Conservation (phyloP, 805 yeast species). For the Candida tammaniensis region DNA sequence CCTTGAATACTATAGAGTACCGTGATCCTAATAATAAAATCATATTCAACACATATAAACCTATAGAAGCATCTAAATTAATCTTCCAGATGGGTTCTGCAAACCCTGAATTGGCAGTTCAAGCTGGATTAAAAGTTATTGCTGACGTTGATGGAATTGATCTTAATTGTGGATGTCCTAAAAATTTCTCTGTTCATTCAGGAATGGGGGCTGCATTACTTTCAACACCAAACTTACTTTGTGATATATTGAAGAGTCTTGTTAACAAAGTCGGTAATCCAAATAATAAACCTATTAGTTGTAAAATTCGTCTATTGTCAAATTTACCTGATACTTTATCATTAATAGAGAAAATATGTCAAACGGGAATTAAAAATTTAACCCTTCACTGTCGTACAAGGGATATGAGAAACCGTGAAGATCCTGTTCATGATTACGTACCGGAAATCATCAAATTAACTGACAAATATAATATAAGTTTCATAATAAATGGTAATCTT, state of each 20-base stretch:
- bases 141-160: slow-evolving; percentile 90
- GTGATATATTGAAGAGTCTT: slow-evolving; percentile 61
- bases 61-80: slow-evolving; percentile 58
- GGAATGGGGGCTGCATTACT: slow-evolving; percentile 98
- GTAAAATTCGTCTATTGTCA: slow-evolving; percentile 77
- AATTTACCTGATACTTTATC: slow-evolving; percentile 51
- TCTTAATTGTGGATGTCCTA: slow-evolving; percentile 95
- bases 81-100: slow-evolving; percentile 93
- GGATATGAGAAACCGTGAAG: slow-evolving; percentile 83
- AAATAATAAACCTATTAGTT: slow-evolving; percentile 75
- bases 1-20: slow-evolving; percentile 61
- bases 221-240: slow-evolving; percentile 74
- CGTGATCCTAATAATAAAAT: slow-evolving; percentile 42
- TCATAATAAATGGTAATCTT: slow-evolving; percentile 82
- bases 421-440: slow-evolving; percentile 71
- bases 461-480: slow-evolving; percentile 57
- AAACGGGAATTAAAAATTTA: slow-evolving; percentile 80
- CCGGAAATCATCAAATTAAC: slow-evolving; percentile 61
- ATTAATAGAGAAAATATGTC: slow-evolving; percentile 48
- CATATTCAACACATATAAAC: slow-evolving; percentile 72
- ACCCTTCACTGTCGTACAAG: slow-evolving; percentile 92
- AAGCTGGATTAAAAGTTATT: slow-evolving; percentile 80
- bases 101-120: slow-evolving; percentile 77
- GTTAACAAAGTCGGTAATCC: slow-evolving; percentile 83
- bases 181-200: slow-evolving; percentile 87